phyloP scores from a whole-genome alignment of 768 basidiomycete genomes.

The Termitomyces sp. region DNA sequence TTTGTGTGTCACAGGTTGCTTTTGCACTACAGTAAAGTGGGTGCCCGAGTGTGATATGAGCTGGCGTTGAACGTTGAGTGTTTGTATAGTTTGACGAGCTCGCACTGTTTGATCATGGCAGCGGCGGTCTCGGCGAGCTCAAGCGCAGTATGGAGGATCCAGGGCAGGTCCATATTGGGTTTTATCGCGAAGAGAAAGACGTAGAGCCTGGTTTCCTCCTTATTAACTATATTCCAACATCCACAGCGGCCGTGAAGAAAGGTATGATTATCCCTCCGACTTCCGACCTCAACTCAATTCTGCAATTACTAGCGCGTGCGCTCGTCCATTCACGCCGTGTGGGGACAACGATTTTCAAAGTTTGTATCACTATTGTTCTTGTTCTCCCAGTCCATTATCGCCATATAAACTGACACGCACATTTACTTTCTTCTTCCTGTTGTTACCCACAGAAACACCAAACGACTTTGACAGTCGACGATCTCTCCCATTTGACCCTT shows the following conservation, averaged over 20 bases:
- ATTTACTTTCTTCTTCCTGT: constrained; percentile 12
- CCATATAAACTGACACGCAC: constrained; percentile 6
- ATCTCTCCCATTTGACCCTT: constrained; percentile 36
- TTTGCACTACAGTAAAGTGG: constrained; percentile 17
- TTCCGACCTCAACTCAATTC: constrained; percentile 2
- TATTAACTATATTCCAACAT: constrained; percentile 40
- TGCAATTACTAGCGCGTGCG: constrained; percentile 29
- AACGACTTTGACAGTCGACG: constrained; percentile 40
- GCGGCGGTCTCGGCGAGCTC: constrained; percentile 37
- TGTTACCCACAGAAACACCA: constrained; percentile 30
- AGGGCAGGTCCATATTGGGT: constrained; percentile 35
- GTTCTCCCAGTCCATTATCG: constrained; percentile 13
- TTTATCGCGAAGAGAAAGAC: constrained; percentile 37
- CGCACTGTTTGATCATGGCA: constrained; percentile 32
- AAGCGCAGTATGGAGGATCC: constrained; percentile 36
- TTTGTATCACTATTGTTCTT: constrained; percentile 22
- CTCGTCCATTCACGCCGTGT: constrained; percentile 44
- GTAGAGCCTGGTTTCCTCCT: constrained; percentile 32
- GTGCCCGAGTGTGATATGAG: constrained; percentile 4
- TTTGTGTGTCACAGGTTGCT: constrained; percentile 10
- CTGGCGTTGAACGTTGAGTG: constrained; percentile 9
- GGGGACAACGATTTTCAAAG: constrained; percentile 39
- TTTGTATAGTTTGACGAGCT: constrained; percentile 30
- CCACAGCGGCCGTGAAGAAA: constrained; percentile 30
- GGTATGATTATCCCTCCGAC: constrained; percentile 15